Evolutionary conservation across 164 flowering plant species (phyloP).

Genomic region (Sedum album): DNA sequence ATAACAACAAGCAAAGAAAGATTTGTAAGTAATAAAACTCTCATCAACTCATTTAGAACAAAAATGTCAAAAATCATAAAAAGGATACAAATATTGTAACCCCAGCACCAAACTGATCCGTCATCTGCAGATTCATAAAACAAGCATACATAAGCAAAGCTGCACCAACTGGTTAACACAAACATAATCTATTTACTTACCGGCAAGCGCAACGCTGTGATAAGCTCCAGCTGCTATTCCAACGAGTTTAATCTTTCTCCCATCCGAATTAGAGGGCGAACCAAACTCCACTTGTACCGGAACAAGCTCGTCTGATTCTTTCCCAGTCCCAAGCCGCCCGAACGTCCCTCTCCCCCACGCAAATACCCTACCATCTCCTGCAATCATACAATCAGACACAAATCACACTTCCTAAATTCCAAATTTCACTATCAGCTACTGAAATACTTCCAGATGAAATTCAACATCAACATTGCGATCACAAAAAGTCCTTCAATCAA

Average conservation of each 20-base stretch:
- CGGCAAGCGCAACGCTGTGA: constrained; percentile 79
- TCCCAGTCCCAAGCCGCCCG: constrained; percentile 77
- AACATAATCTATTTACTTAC: background rate
- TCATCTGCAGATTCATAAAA: constrained; percentile 51
- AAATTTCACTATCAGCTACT: no score
- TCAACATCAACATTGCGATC: no score
- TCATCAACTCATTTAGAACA: background rate
- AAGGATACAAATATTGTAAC: constrained; percentile 86
- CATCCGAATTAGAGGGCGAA: constrained; percentile 12
- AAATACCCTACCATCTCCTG: constrained; percentile 52
- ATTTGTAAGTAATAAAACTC: no score
- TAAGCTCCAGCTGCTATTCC: constrained; percentile 86
- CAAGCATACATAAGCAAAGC: background rate
- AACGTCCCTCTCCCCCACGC: constrained; percentile 92
- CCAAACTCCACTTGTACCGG: constrained; percentile 55
- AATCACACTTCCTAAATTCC: no score
- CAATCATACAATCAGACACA: no score
- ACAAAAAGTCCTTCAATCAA: no score
- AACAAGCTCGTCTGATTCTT: constrained; percentile 54
- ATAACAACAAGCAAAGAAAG: background rate
- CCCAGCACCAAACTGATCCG: constrained; percentile 97
- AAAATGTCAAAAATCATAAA: background rate
- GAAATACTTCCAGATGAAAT: no score
- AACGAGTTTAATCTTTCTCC: constrained; percentile 35
- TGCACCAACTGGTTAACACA: background rate